Conservation (phyloP, 805 yeast genomes). For the Metschnikowia anglica region DNA sequence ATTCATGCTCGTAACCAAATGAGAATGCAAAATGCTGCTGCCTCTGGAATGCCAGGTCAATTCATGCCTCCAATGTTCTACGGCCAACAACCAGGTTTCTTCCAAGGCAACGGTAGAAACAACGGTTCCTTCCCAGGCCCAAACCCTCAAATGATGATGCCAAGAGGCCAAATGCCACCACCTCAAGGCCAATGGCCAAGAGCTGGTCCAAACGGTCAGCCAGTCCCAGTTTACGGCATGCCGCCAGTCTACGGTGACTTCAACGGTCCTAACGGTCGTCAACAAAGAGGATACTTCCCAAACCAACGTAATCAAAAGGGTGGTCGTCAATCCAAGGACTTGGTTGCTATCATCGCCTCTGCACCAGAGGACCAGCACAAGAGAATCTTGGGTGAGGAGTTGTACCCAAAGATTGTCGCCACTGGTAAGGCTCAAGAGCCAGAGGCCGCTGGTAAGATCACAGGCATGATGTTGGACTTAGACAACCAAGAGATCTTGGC, state of each 20-base stretch:
- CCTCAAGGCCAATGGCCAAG: constrained; percentile 70
- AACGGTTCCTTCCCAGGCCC: constrained; percentile 73
- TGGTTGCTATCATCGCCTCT: constrained; percentile 61
- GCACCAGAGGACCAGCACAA: constrained; percentile 89
- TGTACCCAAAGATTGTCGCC: constrained; percentile 87
- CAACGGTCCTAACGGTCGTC: constrained; percentile 45
- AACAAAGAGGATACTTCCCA: constrained; percentile 60
- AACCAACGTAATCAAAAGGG: constrained; percentile 46
- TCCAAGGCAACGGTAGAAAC: constrained; percentile 78
- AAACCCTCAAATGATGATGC: constrained; percentile 77
- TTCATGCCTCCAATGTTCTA: constrained; percentile 85
- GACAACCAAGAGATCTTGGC: constrained; percentile 87
- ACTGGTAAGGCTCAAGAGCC: constrained; percentile 85
- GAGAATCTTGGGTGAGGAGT: constrained; percentile 96
- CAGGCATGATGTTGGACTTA: constrained; percentile 98
- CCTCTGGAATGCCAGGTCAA: constrained; percentile 82
- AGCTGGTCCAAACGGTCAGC: constrained; percentile 82
- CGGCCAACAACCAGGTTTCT: constrained; percentile 80
- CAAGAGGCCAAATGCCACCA: constrained; percentile 65
- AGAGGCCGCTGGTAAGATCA: constrained; percentile 96
- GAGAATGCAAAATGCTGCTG: constrained; percentile 96
- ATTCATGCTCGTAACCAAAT: constrained; percentile 97
- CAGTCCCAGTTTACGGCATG: constrained; percentile 77
- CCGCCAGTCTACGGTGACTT: constrained; percentile 72
- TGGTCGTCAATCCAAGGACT: constrained; percentile 45